These are phyloP conservation scores for Aureobasidium namibiae DNA, from an alignment of 2,329 filamentous ascomycete genomes.

Conservation along the genomic window DNA sequence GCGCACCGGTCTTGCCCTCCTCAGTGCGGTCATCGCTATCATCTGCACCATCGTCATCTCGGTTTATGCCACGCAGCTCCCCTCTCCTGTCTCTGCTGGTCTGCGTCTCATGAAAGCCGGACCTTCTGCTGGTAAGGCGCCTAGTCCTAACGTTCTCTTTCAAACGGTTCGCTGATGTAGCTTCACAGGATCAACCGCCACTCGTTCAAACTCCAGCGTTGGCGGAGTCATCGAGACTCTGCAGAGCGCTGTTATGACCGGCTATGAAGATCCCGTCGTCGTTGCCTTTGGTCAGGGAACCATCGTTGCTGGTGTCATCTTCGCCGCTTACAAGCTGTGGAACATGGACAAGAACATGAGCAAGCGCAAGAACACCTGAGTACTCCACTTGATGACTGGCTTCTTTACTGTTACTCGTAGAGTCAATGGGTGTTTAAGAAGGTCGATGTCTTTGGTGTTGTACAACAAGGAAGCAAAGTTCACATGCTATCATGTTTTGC, in stretches of 20 bases:
- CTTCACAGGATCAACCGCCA: constrained; percentile 19
- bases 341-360: no score
- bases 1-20: background rate
- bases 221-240: constrained; percentile 20
- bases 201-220: constrained; percentile 19
- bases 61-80: background rate
- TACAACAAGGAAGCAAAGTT: background rate
- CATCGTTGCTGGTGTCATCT: background rate
- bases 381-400: background rate
- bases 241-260: constrained; percentile 27
- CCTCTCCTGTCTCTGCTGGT: background rate
- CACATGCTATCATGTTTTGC: constrained; percentile 2
- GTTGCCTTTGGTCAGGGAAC: constrained; percentile 18
- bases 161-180: background rate
- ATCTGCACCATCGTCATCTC: background rate
- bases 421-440: no score
- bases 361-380: background rate
- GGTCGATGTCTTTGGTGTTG: background rate
- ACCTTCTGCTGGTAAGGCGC: background rate
- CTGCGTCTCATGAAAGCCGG: background rate
- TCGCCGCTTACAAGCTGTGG: background rate
- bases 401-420: background rate
- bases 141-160: background rate
- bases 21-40: background rate
- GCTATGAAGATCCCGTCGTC: constrained; percentile 22